Evolutionary conservation across 2,329 filamentous ascomycete species (phyloP).

Genomic region (Ceratocystis harringtonii): DNA sequence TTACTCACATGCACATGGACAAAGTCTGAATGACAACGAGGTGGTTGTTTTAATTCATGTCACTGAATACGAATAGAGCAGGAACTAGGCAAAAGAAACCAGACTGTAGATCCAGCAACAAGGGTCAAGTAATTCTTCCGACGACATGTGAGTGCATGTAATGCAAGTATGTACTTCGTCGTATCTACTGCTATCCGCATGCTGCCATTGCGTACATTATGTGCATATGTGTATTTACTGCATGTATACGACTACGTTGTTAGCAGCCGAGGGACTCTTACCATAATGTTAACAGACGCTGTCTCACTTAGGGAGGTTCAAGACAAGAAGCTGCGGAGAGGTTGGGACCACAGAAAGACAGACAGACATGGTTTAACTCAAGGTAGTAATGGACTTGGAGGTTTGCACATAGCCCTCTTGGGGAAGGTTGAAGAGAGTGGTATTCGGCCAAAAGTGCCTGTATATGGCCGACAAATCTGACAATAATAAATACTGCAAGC

Average conservation of each 20-base stretch:
- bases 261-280: background rate
- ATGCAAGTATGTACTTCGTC: background rate
- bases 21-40: background rate
- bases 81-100: background rate
- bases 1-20: background rate
- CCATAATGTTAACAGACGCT: background rate
- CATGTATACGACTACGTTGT: background rate
- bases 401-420: background rate
- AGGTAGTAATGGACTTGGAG: background rate
- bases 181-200: background rate
- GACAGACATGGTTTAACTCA: background rate
- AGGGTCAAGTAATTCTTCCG: background rate
- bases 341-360: background rate
- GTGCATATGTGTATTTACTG: background rate
- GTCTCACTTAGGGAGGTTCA: background rate
- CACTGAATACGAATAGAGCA: background rate
- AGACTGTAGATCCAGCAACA: background rate
- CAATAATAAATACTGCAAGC: background rate
- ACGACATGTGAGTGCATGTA: background rate
- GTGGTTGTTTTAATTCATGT: background rate
- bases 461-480: background rate
- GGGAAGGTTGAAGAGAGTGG: background rate
- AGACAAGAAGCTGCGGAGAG: background rate
- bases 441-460: background rate
- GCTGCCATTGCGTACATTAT: background rate